A percentile compares a stretch with the other conserved stretches of the same genome.
phyloP scores from a whole-genome alignment of 441 rosid species.

The Breynia disticha region DNA sequence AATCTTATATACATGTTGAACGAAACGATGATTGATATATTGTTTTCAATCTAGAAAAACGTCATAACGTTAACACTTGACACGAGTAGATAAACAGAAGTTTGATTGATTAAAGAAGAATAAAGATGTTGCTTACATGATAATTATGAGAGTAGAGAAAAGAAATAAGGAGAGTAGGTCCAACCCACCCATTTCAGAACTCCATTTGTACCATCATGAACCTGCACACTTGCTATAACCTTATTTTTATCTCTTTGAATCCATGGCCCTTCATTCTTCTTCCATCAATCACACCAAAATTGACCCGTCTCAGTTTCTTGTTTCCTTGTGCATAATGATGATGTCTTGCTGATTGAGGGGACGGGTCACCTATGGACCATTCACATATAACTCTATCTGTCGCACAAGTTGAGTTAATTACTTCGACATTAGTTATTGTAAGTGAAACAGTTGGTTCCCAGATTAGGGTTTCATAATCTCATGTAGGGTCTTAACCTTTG shows the following conservation, averaged over 20 bases:
- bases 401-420: no score
- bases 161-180: slow-evolving; percentile 12
- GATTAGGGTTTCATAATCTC: no score
- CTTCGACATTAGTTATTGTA: slow-evolving; percentile 5
- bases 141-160: slow-evolving; percentile 16
- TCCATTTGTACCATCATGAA: slow-evolving; percentile 12
- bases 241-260: neutral
- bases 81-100: no score
- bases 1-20: no score
- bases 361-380: neutral
- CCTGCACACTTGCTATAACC: neutral
- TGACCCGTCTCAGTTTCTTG: slow-evolving; percentile 11
- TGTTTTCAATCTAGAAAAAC: no score
- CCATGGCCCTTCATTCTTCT: slow-evolving; percentile 10
- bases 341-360: slow-evolving; percentile 6
- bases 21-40: no score
- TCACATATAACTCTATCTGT: no score
- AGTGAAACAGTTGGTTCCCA: neutral
- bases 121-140: neutral
- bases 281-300: slow-evolving; percentile 13
- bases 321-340: slow-evolving; percentile 9
- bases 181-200: slow-evolving; percentile 12
- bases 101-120: neutral
- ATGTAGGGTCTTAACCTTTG: no score
- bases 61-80: no score